These are phyloP conservation scores for Ceratocystis variospora DNA, from an alignment of 2,329 filamentous ascomycete species.

Conservation along the genomic window DNA sequence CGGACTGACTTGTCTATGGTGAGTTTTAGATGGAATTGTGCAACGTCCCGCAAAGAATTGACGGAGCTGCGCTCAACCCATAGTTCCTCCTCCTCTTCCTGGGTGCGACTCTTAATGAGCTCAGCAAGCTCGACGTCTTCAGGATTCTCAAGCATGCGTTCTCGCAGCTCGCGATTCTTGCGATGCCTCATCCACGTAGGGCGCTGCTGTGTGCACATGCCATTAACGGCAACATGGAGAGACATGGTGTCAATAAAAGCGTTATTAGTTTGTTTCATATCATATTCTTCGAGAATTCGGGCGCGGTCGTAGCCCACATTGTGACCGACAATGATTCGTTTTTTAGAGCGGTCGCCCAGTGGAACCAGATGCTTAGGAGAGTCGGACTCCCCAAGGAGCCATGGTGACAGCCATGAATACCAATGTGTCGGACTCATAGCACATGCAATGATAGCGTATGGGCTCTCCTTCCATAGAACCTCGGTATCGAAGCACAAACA, in stretches of 20 bases:
- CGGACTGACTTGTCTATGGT: conserved; percentile 80
- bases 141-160: conserved; percentile 60
- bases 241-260: conserved; percentile 97
- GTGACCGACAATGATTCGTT: conserved; percentile 77
- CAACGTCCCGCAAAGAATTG: conserved; percentile 89
- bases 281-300: conserved; percentile 78
- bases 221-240: conserved; percentile 90
- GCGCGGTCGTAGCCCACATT: conserved; percentile 93
- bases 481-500: conserved; percentile 92
- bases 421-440: conserved; percentile 78
- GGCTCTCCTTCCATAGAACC: conserved; percentile 86
- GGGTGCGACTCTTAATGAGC: conserved; percentile 51
- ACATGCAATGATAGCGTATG: conserved; percentile 93
- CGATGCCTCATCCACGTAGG: conserved; percentile 96
- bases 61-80: conserved; percentile 93
- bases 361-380: conserved; percentile 72
- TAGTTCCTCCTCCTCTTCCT: conserved; percentile 83
- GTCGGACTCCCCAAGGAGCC: conserved; percentile 72
- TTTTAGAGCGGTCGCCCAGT: conserved; percentile 58
- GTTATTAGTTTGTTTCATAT: conserved; percentile 66
- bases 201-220: conserved; percentile 93
- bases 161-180: conserved; percentile 72
- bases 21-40: conserved; percentile 86
- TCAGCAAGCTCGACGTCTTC: conserved; percentile 56
- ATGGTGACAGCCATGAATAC: conserved; percentile 97